Base-by-base conservation (phyloP, 495 filamentous ascomycete genomes). In the Apodospora peruviana region DNA sequence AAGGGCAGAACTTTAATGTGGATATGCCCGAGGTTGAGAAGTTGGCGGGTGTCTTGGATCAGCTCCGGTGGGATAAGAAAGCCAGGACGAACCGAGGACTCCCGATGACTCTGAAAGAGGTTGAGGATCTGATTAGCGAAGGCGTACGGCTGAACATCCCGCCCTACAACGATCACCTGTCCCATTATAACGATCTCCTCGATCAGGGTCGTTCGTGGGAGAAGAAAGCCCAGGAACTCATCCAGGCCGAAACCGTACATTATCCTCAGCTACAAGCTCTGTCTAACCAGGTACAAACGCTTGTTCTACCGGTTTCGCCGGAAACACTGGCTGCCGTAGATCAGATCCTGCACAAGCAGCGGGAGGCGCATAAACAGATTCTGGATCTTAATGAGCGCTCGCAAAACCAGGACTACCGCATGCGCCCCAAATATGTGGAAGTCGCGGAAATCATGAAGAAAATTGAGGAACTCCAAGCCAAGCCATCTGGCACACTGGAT, bases 221-320 rank as follows among this genome's bases (percentile, higher is more conserved):
- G 66, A 70, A 79, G 22, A 99, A 96, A 68, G 93, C 90, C 17
- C 87, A 91, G 59, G 91, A 99, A 66, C 68, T 99, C 39, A 95
- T 97, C 73, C 80, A 83, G 12, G 90, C 86, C 18, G 93, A 98
- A 50, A 70, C 82, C 12, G 84, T 96, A 25, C 87, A 97, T 68
- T 97, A 94, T 62, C 87, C 88, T 40, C 93, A 99, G 59, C 75
- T 99, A 19, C 91, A 97, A 62, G 90, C 93, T 3, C 74, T 99
- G 24, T 91, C 89, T 1, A 75, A 77, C 17, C 84, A 87, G 62
- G 79, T 77, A 3, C 79, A 84, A 52, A 82, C 83, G n/a, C 80
- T 81, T 29, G 75, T 76, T 5, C 77, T 96, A 37, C 93, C 93
- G 0, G 90, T 97, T 23, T 84, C 84, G 1, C 69, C 82, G 5